Conservation (phyloP, 768 basidiomycete species). For the Tulasnella sp. region DNA sequence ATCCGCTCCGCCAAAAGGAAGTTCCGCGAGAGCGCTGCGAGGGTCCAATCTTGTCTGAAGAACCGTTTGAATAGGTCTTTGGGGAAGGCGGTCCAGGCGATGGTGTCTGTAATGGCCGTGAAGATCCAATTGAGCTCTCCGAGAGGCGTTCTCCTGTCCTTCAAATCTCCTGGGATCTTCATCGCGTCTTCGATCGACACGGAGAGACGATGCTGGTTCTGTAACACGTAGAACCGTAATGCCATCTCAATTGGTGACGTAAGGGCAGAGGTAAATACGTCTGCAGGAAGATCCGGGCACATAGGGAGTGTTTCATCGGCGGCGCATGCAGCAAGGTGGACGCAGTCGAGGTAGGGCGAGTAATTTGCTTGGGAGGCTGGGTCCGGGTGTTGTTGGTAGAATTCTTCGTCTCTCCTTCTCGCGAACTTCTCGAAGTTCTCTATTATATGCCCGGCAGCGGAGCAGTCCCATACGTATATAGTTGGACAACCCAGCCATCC, state of each 20-base stretch:
- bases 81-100: slow-evolving; percentile 97
- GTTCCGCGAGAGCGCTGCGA: slow-evolving; percentile 94
- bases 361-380: slow-evolving; percentile 45
- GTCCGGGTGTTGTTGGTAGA: slow-evolving; percentile 46
- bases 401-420: slow-evolving; percentile 67
- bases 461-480: slow-evolving; percentile 99
- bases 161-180: slow-evolving; percentile 93
- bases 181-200: slow-evolving; percentile 86
- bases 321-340: slow-evolving; percentile 92
- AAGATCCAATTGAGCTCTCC: slow-evolving; percentile 99
- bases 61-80: slow-evolving; percentile 88
- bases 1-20: slow-evolving; percentile 96
- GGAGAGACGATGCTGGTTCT: slow-evolving; percentile 80
- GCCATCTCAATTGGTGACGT: slow-evolving; percentile 99
- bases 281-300: slow-evolving; percentile 94
- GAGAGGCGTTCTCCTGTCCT: slow-evolving; percentile 91
- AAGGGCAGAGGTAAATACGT: slow-evolving; percentile 94
- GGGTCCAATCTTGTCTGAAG: slow-evolving; percentile 91
- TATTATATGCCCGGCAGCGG: slow-evolving; percentile 91
- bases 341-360: slow-evolving; percentile 71
- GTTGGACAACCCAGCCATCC: slow-evolving; percentile 91
- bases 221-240: slow-evolving; percentile 81
- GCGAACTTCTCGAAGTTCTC: slow-evolving; percentile 83
- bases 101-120: slow-evolving; percentile 97
- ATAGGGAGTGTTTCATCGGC: slow-evolving; percentile 89